phyloP scores from a whole-genome alignment of 1,139 yeast species.

The Yamadazyma pseudoaaseri region DNA sequence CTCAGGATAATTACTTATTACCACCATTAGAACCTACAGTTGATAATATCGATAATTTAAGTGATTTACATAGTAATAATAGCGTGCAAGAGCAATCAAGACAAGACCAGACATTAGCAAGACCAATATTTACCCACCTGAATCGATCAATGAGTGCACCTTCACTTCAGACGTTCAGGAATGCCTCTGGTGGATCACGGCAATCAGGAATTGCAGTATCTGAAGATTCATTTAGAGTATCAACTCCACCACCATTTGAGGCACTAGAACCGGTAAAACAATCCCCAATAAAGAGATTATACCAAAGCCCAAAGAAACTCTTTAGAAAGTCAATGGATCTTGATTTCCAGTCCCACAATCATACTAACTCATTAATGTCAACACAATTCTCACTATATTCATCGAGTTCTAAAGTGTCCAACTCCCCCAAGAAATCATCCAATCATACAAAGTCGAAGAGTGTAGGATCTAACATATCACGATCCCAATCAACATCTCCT shows the following conservation, averaged over 20 bases:
- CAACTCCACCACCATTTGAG: constrained; percentile 17
- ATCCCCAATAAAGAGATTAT: constrained; percentile 35
- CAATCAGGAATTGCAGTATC: constrained; percentile 1
- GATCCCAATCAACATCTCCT: constrained; percentile 10
- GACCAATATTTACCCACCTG: constrained; percentile 20
- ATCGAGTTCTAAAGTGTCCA: constrained; percentile 14
- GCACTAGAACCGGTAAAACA: constrained; percentile 12
- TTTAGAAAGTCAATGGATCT: constrained; percentile 25
- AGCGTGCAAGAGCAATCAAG: neutral
- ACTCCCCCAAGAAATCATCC: constrained; percentile 11
- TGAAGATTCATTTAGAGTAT: constrained; percentile 1
- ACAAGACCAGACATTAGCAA: neutral
- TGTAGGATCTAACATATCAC: constrained; percentile 1
- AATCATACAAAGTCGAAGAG: constrained; percentile 3
- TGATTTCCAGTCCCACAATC: constrained; percentile 19
- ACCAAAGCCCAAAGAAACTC: constrained; percentile 35
- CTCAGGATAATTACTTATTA: constrained; percentile 13
- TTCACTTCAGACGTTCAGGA: constrained; percentile 38
- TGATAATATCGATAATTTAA: constrained; percentile 29
- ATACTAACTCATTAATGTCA: constrained; percentile 29
- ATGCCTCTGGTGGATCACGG: constrained; percentile 8
- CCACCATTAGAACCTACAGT: constrained; percentile 21
- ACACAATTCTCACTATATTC: constrained; percentile 30
- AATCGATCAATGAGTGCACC: constrained; percentile 40
- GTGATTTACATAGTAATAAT: constrained; percentile 18